Conservation (phyloP, 768 basidiomycete genomes). For the Suillus hirtellus region DNA sequence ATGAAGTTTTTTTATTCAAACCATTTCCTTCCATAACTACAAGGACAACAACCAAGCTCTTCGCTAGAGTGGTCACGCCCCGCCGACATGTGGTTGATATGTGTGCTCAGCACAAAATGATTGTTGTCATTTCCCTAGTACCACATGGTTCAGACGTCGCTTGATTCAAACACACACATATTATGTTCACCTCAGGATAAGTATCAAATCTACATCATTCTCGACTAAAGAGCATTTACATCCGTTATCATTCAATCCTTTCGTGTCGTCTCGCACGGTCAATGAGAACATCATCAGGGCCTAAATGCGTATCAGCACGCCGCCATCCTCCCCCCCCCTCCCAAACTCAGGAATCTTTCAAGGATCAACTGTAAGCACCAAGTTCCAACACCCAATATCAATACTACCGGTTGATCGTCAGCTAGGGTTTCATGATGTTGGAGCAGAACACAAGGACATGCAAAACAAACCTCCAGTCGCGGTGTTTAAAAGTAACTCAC, state of each 20-base stretch:
- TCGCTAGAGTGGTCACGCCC: neutral
- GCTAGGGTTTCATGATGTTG: neutral
- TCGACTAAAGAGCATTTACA: neutral
- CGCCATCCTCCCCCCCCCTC: slow-evolving; percentile 50
- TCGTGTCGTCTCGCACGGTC: slow-evolving; percentile 62
- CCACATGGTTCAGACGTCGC: neutral
- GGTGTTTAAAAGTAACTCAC: neutral
- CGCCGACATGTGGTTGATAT: neutral
- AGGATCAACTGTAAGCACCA: neutral
- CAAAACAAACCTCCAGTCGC: neutral
- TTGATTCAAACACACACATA: neutral
- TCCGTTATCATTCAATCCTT: slow-evolving; percentile 45
- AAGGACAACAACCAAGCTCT: neutral
- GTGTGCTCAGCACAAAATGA: neutral
- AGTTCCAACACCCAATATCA: neutral
- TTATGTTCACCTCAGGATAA: neutral
- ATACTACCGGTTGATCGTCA: neutral
- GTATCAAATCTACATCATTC: neutral
- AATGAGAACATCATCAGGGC: slow-evolving; percentile 52
- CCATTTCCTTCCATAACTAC: neutral
- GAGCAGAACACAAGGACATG: neutral
- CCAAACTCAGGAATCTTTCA: slow-evolving; percentile 47
- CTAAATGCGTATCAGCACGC: slow-evolving; percentile 82
- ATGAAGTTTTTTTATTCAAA: neutral
- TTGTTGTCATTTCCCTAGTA: neutral